Evolutionary conservation across 495 filamentous ascomycete species (phyloP).

Genomic region (Lineolata rhizophorae): DNA sequence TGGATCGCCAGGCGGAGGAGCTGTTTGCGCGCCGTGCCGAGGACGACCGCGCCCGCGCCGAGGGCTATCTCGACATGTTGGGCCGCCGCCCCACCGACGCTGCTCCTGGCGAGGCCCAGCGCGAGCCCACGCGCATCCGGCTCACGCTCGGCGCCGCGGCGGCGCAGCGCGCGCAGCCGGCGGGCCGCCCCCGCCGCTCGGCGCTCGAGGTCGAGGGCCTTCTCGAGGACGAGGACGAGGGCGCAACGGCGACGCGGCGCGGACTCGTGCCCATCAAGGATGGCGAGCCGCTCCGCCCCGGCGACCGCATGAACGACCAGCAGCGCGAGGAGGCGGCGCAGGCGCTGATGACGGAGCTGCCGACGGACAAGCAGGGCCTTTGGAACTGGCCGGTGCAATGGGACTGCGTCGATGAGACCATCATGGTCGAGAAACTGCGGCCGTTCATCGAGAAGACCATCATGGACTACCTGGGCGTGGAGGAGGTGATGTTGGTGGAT

Average conservation of each 20-base stretch:
- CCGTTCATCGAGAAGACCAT: conserved; percentile 98
- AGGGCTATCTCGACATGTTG: too few species aligned
- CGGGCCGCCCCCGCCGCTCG: conserved; percentile 46
- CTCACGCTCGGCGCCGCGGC: conserved; percentile 76
- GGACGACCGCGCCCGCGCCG: too few species aligned
- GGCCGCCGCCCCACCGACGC: conserved; percentile 28
- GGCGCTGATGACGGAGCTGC: conserved; percentile 76
- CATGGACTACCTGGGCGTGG: conserved; percentile 84
- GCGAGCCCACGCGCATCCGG: conserved; percentile 76
- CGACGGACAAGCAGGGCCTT: conserved; percentile 61
- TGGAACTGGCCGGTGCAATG: conserved; percentile 88
- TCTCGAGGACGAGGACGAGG: conserved; percentile 77
- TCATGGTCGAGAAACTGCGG: conserved; percentile 69
- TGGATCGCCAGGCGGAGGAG: conserved; percentile 72
- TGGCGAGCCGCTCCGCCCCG: conserved; percentile 36
- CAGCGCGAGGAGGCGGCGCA: conserved; percentile 68
- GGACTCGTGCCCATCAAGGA: conserved; percentile 77
- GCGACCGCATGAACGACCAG: conserved; percentile 18
- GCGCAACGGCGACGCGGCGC: conserved; percentile 44
- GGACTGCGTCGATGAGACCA: conserved; percentile 73
- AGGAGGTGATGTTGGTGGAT: conserved; percentile 89
- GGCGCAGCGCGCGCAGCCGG: conserved; percentile 46
- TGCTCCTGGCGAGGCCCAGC: too few species aligned
- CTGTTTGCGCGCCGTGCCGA: conserved; percentile 35
- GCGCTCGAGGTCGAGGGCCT: conserved; percentile 75